A percentile compares a stretch with the other conserved stretches of the same genome.
Conservation (phyloP, 129 eudicot species). For the Flaveria sonorensis region DNA sequence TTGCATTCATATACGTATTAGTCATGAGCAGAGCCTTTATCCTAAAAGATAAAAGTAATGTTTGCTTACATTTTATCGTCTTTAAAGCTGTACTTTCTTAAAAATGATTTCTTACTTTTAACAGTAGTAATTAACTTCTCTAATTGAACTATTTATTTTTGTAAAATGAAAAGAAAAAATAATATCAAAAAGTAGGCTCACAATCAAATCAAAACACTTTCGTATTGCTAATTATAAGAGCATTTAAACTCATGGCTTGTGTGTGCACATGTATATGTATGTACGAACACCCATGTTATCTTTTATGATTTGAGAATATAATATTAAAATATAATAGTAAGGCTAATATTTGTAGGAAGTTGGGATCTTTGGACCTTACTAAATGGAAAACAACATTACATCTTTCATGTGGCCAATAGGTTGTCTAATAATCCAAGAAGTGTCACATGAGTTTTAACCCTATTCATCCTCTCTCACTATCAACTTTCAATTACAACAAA, state of each 20-base stretch:
- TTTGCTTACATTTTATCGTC: too few species aligned
- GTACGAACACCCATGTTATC: constrained; percentile 25
- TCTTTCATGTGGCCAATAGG: constrained; percentile 28
- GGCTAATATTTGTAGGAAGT: constrained; percentile 4
- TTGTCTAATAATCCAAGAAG: constrained; percentile 41
- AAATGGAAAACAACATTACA: constrained; percentile 34
- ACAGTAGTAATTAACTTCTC: background rate
- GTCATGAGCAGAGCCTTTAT: too few species aligned
- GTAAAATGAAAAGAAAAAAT: background rate
- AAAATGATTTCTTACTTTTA: too few species aligned
- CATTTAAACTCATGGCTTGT: background rate
- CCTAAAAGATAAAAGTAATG: too few species aligned
- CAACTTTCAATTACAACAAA: constrained; percentile 33
- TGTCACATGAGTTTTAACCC: constrained; percentile 42
- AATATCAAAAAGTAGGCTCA: background rate
- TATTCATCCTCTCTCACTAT: constrained; percentile 31
- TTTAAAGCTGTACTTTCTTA: too few species aligned
- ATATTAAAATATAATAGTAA: background rate
- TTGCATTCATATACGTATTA: too few species aligned
- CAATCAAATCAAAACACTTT: constrained; percentile 14
- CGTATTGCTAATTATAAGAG: background rate
- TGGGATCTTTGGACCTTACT: constrained; percentile 35
- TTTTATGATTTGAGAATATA: background rate
- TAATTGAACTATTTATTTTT: background rate
- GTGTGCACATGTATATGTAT: constrained; percentile 14